phyloP scores from a whole-genome alignment of 768 basidiomycete genomes.

The Lentinula detonsa region DNA sequence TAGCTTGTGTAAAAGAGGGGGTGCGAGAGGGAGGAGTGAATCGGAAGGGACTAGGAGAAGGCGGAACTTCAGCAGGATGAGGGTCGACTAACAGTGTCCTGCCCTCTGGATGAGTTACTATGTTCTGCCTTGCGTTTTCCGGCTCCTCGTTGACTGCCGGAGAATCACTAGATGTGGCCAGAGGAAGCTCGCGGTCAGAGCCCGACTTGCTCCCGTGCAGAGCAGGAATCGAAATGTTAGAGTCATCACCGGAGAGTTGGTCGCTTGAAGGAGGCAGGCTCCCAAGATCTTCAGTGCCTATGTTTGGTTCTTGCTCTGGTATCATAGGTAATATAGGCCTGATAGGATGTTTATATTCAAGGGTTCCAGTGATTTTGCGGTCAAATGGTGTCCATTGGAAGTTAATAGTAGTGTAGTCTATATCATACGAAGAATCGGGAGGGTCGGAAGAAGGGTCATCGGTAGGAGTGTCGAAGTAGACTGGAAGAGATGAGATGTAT shows the following conservation, averaged over 20 bases:
- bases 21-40: neutral
- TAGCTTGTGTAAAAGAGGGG: neutral
- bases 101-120: neutral
- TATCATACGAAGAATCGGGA: neutral
- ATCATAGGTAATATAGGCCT: neutral
- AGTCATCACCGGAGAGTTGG: neutral
- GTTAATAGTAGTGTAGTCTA: neutral
- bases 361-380: neutral
- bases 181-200: neutral
- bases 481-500: constrained; percentile 1
- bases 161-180: constrained; percentile 1
- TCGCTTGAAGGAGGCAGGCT: constrained; percentile 6
- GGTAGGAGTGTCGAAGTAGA: neutral
- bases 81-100: neutral
- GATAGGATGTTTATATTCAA: neutral
- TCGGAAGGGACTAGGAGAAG: neutral
- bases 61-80: neutral
- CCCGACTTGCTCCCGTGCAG: neutral
- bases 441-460: neutral
- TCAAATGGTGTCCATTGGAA: constrained; percentile 7
- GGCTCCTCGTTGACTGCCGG: neutral
- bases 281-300: neutral
- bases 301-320: neutral
- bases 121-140: neutral
- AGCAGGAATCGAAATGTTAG: neutral